Base-by-base conservation (phyloP, 148 eudicot species). In the Cornus suecica region DNA sequence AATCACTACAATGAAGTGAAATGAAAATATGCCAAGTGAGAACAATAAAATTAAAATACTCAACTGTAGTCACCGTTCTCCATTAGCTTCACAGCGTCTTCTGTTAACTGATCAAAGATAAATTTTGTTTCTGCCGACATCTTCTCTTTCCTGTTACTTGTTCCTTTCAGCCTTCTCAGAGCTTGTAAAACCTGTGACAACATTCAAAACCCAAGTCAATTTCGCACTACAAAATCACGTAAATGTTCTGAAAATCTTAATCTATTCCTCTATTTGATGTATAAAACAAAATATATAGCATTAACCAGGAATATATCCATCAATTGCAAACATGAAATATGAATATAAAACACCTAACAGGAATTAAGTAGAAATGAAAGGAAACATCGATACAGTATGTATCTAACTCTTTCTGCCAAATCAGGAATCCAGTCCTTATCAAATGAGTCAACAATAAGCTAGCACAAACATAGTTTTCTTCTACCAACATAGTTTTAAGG, bases 11-110 rank as follows among this genome's bases (percentile, higher is more conserved):
- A 37, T 37, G 42, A 37, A 37, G 42, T 37, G 5, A 37, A 37
- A 37, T 5, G 42, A 37, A 37, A 37, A 10, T 10, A 74, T 26
- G 8, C 24, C 37, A 25, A 16, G 70, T 20, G 37, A 30, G 11
- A 31, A 11, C 26, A 31, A 25, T 27, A 25, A 56, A 54, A 77
- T 18, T 10, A 8, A 84, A 69, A 52, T 70, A 74, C 90, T 82
- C 74, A 89, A 94, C 98, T 83, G 86, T 89, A 92, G 62, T 95
- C 99, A 67, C 99, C 99, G 76, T 85, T 87, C 68, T 95, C 97
- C 94, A 95, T 85, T 80, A 95, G 85, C 74, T 79, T 91, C 97
- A 92, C 90, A 45, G 99, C 97, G 87, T 95, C 97, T 92, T 95
- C 99, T 37, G 99, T 95, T 51, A 95, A 91, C 84, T 95, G 97